Percentiles rank a stretch among this genome's conserved stretches.
phyloP scores from a whole-genome alignment of 306 rosid species.

The Hippophae gyantsensis region DNA sequence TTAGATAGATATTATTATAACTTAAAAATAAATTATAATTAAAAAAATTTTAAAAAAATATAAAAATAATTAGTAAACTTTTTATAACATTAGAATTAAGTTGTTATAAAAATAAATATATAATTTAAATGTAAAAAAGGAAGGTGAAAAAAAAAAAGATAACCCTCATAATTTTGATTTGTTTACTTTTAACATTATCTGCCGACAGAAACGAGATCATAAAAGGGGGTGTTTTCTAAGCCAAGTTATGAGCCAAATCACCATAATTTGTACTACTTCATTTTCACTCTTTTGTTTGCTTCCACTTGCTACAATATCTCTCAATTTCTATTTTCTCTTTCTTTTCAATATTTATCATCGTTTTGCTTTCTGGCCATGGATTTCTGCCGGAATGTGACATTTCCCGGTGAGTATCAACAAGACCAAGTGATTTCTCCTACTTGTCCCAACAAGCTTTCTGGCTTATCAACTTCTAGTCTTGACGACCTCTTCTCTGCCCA shows the following conservation, averaged over 20 bases:
- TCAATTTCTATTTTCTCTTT: slow-evolving; percentile 7
- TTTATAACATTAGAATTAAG: too few relatives aligned
- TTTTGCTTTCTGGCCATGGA: slow-evolving; percentile 33
- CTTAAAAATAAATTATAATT: too few relatives aligned
- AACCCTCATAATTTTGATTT: neutral
- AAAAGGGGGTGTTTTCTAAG: slow-evolving; percentile 27
- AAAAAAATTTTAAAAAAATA: too few relatives aligned
- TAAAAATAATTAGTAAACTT: too few relatives aligned
- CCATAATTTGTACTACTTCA: neutral
- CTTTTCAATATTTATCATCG: slow-evolving; percentile 5
- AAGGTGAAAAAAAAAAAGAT: too few relatives aligned
- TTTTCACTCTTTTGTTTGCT: neutral
- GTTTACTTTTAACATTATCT: slow-evolving; percentile 27
- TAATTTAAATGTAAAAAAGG: too few relatives aligned
- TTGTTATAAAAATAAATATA: too few relatives aligned
- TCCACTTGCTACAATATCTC: neutral
- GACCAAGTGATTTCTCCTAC: slow-evolving; percentile 28
- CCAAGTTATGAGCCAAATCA: slow-evolving; percentile 16
- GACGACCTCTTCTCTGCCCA: slow-evolving; percentile 59
- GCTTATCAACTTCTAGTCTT: slow-evolving; percentile 27
- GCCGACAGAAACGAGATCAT: slow-evolving; percentile 66
- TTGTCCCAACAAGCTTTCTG: slow-evolving; percentile 21
- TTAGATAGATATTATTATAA: too few relatives aligned
- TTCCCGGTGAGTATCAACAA: slow-evolving; percentile 36
- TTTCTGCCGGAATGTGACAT: slow-evolving; percentile 36